A percentile compares a stretch with the other conserved stretches of the same genome.
These are phyloP conservation scores for Trichoderma gracile DNA, from an alignment of 2,329 filamentous ascomycete species.

Conservation along the genomic window DNA sequence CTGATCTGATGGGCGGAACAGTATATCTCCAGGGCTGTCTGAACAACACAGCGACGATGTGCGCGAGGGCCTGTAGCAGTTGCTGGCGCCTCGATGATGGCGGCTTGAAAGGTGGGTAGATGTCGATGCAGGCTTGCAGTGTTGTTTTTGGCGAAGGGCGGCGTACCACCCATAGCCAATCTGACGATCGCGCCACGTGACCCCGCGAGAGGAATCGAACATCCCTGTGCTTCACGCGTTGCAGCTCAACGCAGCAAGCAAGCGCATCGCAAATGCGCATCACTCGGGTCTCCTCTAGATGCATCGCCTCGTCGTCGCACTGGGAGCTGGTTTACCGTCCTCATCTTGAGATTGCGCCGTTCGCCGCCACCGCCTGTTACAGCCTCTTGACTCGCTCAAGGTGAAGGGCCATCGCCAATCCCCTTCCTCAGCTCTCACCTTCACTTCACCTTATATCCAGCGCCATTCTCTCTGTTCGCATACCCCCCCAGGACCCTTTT, in stretches of 20 bases:
- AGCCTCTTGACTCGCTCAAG: neutral
- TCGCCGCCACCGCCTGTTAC: neutral
- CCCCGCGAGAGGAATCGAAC: neutral
- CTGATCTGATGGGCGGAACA: neutral
- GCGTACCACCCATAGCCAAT: no score
- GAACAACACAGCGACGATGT: neutral
- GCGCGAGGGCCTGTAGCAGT: neutral
- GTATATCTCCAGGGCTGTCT: neutral
- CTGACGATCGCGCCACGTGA: neutral
- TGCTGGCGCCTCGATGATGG: neutral
- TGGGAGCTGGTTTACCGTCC: neutral
- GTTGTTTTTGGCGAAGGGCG: no score
- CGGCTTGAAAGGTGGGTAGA: neutral
- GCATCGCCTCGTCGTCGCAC: neutral
- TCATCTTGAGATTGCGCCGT: neutral
- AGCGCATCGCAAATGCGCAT: neutral
- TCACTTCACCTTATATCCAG: no score
- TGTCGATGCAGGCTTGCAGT: neutral
- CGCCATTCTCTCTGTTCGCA: no score
- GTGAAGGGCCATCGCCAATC: neutral
- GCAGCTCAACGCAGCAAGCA: no score
- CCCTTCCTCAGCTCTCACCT: neutral
- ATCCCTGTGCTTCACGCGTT: no score
- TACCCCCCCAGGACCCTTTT: neutral
- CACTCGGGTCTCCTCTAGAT: neutral